Base-by-base conservation (phyloP, 192 early-diverging fungal species). In the Obelidium mucronatum region DNA sequence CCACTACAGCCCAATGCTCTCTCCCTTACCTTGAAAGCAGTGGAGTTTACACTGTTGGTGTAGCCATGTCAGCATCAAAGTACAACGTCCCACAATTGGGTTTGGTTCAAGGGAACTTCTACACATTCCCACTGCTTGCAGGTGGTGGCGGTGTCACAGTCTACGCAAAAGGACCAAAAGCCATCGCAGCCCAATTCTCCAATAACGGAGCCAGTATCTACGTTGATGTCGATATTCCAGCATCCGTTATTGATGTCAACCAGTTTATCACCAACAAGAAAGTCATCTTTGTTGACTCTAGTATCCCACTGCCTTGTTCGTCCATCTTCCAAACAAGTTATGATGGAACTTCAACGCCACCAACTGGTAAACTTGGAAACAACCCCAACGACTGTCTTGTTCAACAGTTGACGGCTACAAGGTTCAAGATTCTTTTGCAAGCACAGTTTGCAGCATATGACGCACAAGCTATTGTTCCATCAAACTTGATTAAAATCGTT, bases 131-230 rank as follows among this genome's bases (percentile, higher is more conserved):
- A 5, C 2, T n/a, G 17, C 55, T 72, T 24, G 39, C 73, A 5
- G 26, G 17, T 24, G 22, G 17, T 31, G 58, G 40, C 13, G 17
- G n/a, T 4, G n/a, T 36, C 40, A 39, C 64, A 22, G 76, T 77
- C 6, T 39, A 34, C 17, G 65, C 76, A 3, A 30, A 51, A 8
- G 76, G 31, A 31, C 74, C 76, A 28, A 51, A 44, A 17, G 58
- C 56, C 19, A 42, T 70, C 17, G 24, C 42, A 31, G 76, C 76
- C 2, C 52, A 70, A 37, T 77, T 77, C 42, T 26, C 51, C 3
- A 48, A 68, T 19, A 61, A 56, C 19, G 76, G 76, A 28, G 76
- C 61, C 30, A 61, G 66, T 39, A 77, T 77, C 28, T 70, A 60
- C 37, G 76, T 77, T 30, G 67, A 55, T 33, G 24, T 77, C 19